Evolutionary conservation across 208 protist genomes (phyloP).

Genomic region (Leishmania lainsoni): DNA sequence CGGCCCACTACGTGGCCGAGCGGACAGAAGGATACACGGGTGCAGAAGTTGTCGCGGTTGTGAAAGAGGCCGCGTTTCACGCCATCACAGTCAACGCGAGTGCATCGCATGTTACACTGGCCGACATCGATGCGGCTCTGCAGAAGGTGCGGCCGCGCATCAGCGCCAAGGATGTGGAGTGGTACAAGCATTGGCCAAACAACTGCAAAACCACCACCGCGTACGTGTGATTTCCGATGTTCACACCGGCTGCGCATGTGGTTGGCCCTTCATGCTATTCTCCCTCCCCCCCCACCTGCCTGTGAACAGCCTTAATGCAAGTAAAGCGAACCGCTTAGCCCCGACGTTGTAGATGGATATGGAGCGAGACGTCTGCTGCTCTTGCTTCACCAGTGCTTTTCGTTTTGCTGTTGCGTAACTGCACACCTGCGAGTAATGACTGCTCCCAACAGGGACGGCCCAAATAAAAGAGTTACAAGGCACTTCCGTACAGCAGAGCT

Average conservation of each 20-base stretch:
- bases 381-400: neutral
- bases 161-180: constrained; percentile 48
- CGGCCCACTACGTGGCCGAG: constrained; percentile 50
- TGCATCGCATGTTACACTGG: constrained; percentile 38
- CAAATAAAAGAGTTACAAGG: neutral
- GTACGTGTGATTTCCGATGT: neutral
- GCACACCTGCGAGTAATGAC: neutral
- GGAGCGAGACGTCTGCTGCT: neutral
- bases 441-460: neutral
- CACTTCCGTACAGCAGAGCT: neutral
- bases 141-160: constrained; percentile 60
- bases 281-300: neutral
- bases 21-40: constrained; percentile 90
- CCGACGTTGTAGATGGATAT: neutral
- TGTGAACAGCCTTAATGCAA: neutral
- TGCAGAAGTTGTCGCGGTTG: constrained; percentile 93
- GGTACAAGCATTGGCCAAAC: constrained; percentile 61
- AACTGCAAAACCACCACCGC: neutral
- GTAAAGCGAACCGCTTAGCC: neutral
- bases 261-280: neutral
- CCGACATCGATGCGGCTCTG: constrained; percentile 68
- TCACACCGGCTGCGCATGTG: neutral
- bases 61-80: constrained; percentile 89
- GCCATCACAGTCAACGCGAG: constrained; percentile 74
- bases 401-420: neutral